Percentiles rank a stretch among this genome's conserved stretches.
Conservation (phyloP, 2,329 filamentous ascomycete genomes). For the Helotiales sp. region DNA sequence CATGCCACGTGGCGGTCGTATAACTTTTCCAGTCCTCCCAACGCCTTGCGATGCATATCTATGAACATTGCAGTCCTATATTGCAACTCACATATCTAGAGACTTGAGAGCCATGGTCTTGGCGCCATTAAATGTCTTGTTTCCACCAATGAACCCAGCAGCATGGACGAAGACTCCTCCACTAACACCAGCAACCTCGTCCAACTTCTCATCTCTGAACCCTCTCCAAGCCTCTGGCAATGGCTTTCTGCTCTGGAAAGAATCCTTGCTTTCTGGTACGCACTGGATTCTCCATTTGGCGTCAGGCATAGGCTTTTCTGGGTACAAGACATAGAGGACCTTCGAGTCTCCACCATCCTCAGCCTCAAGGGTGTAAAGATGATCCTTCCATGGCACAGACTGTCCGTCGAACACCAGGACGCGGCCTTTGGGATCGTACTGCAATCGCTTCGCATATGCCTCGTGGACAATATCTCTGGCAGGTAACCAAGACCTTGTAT, state of each 20-base stretch:
- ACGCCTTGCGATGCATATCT: conserved; percentile 27
- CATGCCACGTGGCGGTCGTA: conserved; percentile 1
- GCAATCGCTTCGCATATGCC: conserved; percentile 69
- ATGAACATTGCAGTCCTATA: no score
- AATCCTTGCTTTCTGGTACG: conserved; percentile 81
- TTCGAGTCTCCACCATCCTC: conserved; percentile 52
- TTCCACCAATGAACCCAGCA: conserved; percentile 93
- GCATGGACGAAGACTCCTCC: conserved; percentile 93
- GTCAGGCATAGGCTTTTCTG: conserved; percentile 72
- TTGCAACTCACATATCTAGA: conserved; percentile 43
- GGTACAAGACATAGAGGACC: conserved; percentile 87
- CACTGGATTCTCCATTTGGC: conserved; percentile 93
- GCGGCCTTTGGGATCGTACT: conserved; percentile 72
- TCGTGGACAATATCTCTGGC: conserved; percentile 76
- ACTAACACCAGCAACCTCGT: conserved; percentile 65
- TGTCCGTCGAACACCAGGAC: conserved; percentile 77
- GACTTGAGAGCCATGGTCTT: conserved; percentile 83
- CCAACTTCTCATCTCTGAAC: conserved; percentile 81
- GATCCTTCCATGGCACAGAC: conserved; percentile 93
- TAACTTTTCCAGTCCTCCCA: conserved; percentile 20
- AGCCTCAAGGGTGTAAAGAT: conserved; percentile 84
- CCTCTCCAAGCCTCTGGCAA: conserved; percentile 92
- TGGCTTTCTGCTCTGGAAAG: conserved; percentile 89
- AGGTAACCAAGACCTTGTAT: conserved; percentile 78
- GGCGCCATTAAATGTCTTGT: conserved; percentile 86